Evolutionary conservation across 345 rosid species (phyloP).

Genomic region (Diplotaxis tenuifolia): DNA sequence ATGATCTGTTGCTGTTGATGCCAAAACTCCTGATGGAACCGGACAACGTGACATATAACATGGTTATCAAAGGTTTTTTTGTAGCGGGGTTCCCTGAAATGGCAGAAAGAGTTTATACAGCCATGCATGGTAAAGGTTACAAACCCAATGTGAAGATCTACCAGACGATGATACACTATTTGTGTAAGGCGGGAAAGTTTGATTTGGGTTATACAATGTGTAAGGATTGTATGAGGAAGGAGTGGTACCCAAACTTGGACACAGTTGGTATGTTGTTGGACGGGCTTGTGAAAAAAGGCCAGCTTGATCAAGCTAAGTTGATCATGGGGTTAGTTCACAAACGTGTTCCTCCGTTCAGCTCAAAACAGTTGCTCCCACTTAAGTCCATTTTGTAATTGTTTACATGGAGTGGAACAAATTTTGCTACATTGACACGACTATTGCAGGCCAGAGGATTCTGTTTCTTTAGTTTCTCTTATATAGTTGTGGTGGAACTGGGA

Average conservation of each 20-base stretch:
- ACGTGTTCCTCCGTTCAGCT: slow-evolving; percentile 59
- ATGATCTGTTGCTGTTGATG: slow-evolving; percentile 63
- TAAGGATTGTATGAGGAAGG: slow-evolving; percentile 64
- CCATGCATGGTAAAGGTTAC: slow-evolving; percentile 48
- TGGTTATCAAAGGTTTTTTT: slow-evolving; percentile 78
- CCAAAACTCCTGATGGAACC: slow-evolving; percentile 51
- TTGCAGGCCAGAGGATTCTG: slow-evolving; percentile 24
- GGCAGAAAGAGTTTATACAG: slow-evolving; percentile 73
- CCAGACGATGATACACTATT: slow-evolving; percentile 81
- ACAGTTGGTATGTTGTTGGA: slow-evolving; percentile 54
- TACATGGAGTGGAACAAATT: slow-evolving; percentile 13
- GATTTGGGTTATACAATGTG: slow-evolving; percentile 69
- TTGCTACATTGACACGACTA: slow-evolving; percentile 19
- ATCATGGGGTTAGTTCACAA: slow-evolving; percentile 44
- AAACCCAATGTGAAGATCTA: slow-evolving; percentile 64
- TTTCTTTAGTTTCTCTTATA: slow-evolving; percentile 27
- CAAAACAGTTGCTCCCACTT: slow-evolving; percentile 45
- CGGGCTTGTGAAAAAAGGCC: slow-evolving; percentile 52
- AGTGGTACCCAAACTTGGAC: slow-evolving; percentile 59
- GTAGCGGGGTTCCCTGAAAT: slow-evolving; percentile 64
- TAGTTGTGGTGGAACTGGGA: slow-evolving; percentile 25
- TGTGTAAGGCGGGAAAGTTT: slow-evolving; percentile 58
- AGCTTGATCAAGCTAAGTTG: slow-evolving; percentile 51
- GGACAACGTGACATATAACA: slow-evolving; percentile 66
- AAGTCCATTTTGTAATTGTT: slow-evolving; percentile 39